A percentile compares a stretch with the other conserved stretches of the same genome.
Evolutionary conservation across 176 grass and related monocot species (phyloP).

Genomic region (Luzula sylvatica): DNA sequence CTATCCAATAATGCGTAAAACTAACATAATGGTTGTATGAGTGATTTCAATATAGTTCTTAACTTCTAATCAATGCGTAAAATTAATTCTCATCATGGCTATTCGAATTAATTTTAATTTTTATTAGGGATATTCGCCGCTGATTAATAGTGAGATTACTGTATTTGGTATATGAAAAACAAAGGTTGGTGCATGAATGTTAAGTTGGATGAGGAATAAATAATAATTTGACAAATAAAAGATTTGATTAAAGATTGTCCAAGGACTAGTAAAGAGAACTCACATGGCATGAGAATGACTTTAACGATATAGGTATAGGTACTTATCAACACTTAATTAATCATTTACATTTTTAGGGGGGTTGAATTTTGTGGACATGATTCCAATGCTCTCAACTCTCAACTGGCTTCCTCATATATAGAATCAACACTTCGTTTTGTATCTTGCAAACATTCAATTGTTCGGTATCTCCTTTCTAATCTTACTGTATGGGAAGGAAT

Average conservation of each 20-base stretch:
- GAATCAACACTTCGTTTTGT: not conserved
- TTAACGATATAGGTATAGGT: slow-evolving; percentile 10
- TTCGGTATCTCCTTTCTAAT: not conserved
- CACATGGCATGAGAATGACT: not conserved
- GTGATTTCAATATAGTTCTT: too few species aligned
- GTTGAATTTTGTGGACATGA: not conserved
- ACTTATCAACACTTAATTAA: not conserved
- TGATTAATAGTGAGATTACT: too few species aligned
- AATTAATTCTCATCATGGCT: too few species aligned
- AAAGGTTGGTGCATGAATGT: slow-evolving; percentile 1
- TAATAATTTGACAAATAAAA: not conserved
- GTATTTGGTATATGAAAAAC: too few species aligned
- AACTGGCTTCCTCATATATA: slow-evolving; percentile 6
- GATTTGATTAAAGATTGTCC: not conserved
- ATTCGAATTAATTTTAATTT: too few species aligned
- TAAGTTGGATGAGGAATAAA: not conserved
- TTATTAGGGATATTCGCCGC: too few species aligned
- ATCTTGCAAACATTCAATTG: slow-evolving; percentile 17
- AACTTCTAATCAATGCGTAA: too few species aligned
- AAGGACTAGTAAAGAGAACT: not conserved
- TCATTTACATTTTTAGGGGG: not conserved
- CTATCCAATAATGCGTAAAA: too few species aligned
- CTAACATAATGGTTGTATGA: too few species aligned
- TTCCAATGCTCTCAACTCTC: not conserved
- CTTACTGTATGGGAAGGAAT: not conserved